phyloP scores from a whole-genome alignment of 228 moss, liverwort and hornwort genomes.

The Sphagnum fallax region DNA sequence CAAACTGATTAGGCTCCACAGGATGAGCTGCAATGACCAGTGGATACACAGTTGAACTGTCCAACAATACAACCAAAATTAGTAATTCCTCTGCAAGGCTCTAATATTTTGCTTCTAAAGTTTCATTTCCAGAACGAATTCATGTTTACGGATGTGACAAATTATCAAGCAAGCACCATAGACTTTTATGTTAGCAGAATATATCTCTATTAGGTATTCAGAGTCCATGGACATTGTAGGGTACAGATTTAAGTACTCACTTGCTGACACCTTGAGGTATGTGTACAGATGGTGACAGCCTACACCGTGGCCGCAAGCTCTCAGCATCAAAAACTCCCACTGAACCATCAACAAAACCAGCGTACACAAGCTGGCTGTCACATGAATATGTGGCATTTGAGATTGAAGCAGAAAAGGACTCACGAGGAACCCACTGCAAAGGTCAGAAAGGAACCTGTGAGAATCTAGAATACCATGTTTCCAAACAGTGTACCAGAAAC shows the following conservation, averaged over 20 bases:
- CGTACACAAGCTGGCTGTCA: conserved; percentile 83
- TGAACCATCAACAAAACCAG: conserved; percentile 94
- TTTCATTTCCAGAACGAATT: too few species aligned
- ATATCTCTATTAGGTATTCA: too few species aligned
- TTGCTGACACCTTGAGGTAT: conserved; percentile 92
- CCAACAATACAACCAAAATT: neutral
- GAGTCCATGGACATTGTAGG: too few species aligned
- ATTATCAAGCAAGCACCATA: too few species aligned
- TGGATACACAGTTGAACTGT: conserved; percentile 87
- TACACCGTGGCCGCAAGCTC: conserved; percentile 83
- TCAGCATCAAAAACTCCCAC: conserved; percentile 97
- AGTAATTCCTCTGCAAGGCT: too few species aligned
- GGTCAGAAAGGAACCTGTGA: too few species aligned
- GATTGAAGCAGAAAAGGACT: conserved; percentile 70
- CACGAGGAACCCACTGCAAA: conserved; percentile 83
- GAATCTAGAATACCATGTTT: too few species aligned
- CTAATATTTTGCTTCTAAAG: too few species aligned
- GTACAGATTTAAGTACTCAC: conserved; percentile 19
- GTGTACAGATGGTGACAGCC: conserved; percentile 76
- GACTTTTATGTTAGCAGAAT: too few species aligned
- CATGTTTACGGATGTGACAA: too few species aligned
- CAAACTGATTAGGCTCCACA: conserved; percentile 84
- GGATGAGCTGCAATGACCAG: conserved; percentile 96
- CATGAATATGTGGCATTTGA: conserved; percentile 95
- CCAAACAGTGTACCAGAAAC: too few species aligned